Percentiles rank a stretch among this genome's conserved stretches.
Conservation (phyloP, 495 filamentous ascomycete genomes). For the Haplographium delicatum region DNA sequence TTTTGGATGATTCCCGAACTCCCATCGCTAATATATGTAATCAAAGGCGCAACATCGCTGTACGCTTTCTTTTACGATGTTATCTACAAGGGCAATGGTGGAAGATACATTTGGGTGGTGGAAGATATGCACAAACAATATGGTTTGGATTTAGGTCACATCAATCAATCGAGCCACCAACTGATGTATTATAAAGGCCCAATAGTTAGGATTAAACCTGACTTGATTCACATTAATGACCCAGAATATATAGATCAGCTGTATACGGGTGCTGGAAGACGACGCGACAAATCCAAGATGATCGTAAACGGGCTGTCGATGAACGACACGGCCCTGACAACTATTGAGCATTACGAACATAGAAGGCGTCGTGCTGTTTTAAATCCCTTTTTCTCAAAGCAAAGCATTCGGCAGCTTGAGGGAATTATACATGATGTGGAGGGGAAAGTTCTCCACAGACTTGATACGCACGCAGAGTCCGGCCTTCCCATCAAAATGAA, state of each 20-base stretch:
- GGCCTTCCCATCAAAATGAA: conserved; percentile 4
- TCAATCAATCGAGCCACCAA: background rate
- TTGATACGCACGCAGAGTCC: background rate
- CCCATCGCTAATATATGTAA: background rate
- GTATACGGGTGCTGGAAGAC: conserved; percentile 24
- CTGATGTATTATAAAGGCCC: conserved; percentile 31
- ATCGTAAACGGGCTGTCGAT: background rate
- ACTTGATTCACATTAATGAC: conserved; percentile 50
- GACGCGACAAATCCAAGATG: background rate
- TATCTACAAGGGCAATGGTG: conserved; percentile 24
- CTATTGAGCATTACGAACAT: conserved; percentile 39
- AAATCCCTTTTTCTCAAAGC: conserved; percentile 45
- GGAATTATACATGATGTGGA: conserved; percentile 35
- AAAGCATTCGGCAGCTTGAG: conserved; percentile 26
- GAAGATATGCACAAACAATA: conserved; percentile 44
- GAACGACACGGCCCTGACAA: conserved; percentile 33
- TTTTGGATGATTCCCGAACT: background rate
- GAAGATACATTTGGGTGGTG: conserved; percentile 33
- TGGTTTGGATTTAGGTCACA: background rate
- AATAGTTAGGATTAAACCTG: conserved; percentile 52
- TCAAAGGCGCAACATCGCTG: background rate
- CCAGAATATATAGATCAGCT: conserved; percentile 44
- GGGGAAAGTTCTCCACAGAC: background rate
- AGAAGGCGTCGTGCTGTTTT: conserved; percentile 33
- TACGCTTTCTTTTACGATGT: conserved; percentile 37